Conservation (phyloP, 2,329 filamentous ascomycete species). For the Huntiella moniliformis region DNA sequence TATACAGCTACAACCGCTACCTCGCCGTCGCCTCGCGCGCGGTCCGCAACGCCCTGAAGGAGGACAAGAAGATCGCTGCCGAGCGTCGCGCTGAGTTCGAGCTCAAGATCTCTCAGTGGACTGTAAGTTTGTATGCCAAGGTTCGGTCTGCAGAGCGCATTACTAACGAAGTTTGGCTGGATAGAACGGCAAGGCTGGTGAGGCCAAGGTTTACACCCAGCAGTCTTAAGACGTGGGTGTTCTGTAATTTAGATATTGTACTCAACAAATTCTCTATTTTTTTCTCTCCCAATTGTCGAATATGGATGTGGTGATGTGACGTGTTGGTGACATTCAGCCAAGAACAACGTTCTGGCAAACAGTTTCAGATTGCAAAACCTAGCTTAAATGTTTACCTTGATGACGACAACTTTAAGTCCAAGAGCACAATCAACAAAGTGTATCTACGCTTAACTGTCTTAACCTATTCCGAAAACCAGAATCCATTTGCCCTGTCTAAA, state of each 20-base stretch:
- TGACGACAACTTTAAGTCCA: too few species aligned
- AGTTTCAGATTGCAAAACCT: too few species aligned
- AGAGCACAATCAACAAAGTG: too few species aligned
- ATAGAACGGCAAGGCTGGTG: constrained; percentile 82
- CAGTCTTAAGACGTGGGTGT: constrained; percentile 15
- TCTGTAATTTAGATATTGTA: too few species aligned
- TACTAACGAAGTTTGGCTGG: not conserved
- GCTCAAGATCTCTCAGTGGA: constrained; percentile 82
- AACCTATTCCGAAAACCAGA: too few species aligned
- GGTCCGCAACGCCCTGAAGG: constrained; percentile 92
- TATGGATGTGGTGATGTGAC: not conserved
- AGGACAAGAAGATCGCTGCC: constrained; percentile 69
- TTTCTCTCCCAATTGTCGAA: too few species aligned
- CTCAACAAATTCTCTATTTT: too few species aligned
- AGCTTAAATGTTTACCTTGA: too few species aligned
- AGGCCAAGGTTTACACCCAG: constrained; percentile 46
- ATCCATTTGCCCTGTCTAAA: too few species aligned
- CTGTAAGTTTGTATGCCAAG: constrained; percentile 41
- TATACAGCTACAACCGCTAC: constrained; percentile 94
- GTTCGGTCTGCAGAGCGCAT: constrained; percentile 2
- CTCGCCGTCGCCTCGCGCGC: constrained; percentile 84
- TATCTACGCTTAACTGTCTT: too few species aligned
- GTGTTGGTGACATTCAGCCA: too few species aligned
- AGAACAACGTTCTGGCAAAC: too few species aligned
- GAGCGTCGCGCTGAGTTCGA: constrained; percentile 86